A percentile compares a stretch with the other conserved stretches of the same genome.
phyloP scores from a whole-genome alignment of 2,329 filamentous ascomycete genomes.

The Lasiodiplodia sp. region DNA sequence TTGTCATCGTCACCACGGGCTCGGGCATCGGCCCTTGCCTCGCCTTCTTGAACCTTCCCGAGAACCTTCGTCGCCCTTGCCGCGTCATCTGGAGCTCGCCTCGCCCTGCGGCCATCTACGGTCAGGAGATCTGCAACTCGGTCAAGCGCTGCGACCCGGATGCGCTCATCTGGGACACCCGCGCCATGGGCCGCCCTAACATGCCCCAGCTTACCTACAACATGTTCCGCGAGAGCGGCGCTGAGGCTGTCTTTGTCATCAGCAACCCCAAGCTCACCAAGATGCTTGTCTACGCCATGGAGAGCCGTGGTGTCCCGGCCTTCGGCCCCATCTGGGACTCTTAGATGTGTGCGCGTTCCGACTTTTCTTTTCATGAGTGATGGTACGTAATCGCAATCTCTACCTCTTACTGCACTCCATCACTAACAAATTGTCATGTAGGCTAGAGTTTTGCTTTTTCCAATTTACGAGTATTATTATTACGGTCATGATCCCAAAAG shows the following conservation, averaged over 20 bases:
- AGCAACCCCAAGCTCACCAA: constrained; percentile 73
- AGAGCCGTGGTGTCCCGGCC: constrained; percentile 69
- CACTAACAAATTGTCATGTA: not conserved
- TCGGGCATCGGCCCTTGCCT: constrained; percentile 50
- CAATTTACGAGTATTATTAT: not conserved
- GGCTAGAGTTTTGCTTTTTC: not conserved
- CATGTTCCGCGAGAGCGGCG: constrained; percentile 54
- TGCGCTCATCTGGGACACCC: constrained; percentile 73
- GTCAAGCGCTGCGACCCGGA: constrained; percentile 66
- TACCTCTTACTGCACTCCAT: not conserved
- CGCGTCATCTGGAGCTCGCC: constrained; percentile 75
- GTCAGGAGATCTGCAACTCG: constrained; percentile 61
- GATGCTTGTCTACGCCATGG: constrained; percentile 73
- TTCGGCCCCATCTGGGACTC: constrained; percentile 80
- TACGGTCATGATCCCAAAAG: not conserved
- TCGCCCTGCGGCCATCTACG: constrained; percentile 68
- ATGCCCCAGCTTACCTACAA: constrained; percentile 64
- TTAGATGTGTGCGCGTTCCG: constrained; percentile 40
- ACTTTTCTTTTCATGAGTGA: not conserved
- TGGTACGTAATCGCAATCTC: not conserved
- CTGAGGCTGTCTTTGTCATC: constrained; percentile 77
- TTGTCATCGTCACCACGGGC: constrained; percentile 45
- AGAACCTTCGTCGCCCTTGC: constrained; percentile 42
- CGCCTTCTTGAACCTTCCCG: constrained; percentile 60
- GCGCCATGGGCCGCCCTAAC: constrained; percentile 65